Conservation (phyloP, 2,329 filamentous ascomycete species). For the Aspergillus alliaceus region DNA sequence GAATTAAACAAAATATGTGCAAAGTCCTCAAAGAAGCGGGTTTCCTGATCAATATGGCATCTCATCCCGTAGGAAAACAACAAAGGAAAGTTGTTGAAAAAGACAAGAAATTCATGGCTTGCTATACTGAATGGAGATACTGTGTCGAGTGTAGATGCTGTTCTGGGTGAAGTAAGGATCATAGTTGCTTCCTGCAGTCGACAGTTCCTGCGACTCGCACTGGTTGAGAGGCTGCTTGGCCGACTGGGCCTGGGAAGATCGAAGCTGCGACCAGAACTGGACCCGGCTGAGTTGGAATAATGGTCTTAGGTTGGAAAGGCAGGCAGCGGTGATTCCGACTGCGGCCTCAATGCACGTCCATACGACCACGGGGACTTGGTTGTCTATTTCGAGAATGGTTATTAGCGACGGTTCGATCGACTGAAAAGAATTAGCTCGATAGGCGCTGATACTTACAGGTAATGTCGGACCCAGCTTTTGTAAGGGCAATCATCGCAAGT, state of each 20-base stretch:
- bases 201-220: background rate
- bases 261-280: conserved; percentile 21
- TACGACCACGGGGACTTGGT: conserved; percentile 29
- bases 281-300: conserved; percentile 20
- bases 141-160: background rate
- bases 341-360: conserved; percentile 33
- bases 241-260: background rate
- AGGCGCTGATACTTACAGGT: conserved; percentile 23
- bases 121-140: background rate
- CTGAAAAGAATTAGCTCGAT: background rate
- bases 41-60: background rate
- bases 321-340: conserved; percentile 31
- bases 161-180: background rate
- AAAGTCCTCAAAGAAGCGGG: background rate
- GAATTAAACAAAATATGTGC: background rate
- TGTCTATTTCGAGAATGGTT: conserved; percentile 17
- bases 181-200: conserved; percentile 41
- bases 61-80: no score
- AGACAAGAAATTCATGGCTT: background rate
- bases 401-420: no score
- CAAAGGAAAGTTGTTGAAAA: background rate
- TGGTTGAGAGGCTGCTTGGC: background rate
- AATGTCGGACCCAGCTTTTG: conserved; percentile 25
- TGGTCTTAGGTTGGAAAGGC: conserved; percentile 29
- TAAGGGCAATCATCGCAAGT: conserved; percentile 25